Evolutionary conservation across 1,284 basidiomycete species (phyloP).

Genomic region (Schizophyllum commune): DNA sequence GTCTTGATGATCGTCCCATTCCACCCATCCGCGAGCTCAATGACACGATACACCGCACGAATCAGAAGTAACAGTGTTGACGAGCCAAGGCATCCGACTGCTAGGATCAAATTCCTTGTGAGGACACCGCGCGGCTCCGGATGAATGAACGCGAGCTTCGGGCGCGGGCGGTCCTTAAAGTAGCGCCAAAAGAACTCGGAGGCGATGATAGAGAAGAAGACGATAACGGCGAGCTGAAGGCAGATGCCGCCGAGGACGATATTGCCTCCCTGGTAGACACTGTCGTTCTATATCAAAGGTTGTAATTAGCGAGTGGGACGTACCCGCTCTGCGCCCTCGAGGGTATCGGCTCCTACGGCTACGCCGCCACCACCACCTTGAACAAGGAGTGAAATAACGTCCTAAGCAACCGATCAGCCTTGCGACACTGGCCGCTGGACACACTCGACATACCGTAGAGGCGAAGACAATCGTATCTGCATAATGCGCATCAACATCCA

Average conservation of each 20-base stretch:
- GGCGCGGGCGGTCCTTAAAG: constrained; percentile 29
- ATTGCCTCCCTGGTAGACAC: constrained; percentile 27
- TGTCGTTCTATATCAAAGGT: too few relatives aligned
- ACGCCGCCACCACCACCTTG: constrained; percentile 50
- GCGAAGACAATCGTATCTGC: constrained; percentile 45
- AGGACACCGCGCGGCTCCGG: constrained; percentile 11
- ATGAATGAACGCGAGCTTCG: constrained; percentile 6
- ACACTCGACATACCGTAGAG: constrained; percentile 27
- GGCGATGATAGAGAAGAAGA: constrained; percentile 7
- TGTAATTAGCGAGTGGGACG: not conserved
- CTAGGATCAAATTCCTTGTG: constrained; percentile 21
- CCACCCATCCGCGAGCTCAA: constrained; percentile 52
- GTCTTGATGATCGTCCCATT: constrained; percentile 43
- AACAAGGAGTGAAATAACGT: constrained; percentile 42
- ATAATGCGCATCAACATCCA: not conserved
- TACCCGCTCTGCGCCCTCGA: constrained; percentile 9
- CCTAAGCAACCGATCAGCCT: constrained; percentile 21
- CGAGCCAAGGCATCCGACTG: constrained; percentile 24
- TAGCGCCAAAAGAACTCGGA: constrained; percentile 42
- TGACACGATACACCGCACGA: constrained; percentile 40
- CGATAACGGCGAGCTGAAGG: constrained; percentile 24
- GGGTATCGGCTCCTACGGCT: constrained; percentile 21
- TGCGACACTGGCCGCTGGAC: not conserved
- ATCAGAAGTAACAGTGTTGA: constrained; percentile 32
- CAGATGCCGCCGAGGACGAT: constrained; percentile 54